phyloP scores from a whole-genome alignment of 257 asterid genomes.

The Mentha longifolia region DNA sequence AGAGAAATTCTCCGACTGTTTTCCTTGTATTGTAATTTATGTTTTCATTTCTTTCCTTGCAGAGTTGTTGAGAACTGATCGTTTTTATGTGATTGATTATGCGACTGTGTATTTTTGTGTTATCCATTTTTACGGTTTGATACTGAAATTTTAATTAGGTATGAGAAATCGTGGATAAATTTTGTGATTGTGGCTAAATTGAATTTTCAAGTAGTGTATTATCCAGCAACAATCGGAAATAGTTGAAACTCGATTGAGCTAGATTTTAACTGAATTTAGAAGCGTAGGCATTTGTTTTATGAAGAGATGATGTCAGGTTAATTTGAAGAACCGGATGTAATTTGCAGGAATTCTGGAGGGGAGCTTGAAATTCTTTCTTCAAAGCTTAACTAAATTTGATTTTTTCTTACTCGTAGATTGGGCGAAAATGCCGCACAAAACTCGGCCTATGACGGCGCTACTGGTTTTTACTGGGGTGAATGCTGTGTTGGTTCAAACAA shows the following conservation, averaged over 20 bases:
- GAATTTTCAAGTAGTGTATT: not conserved
- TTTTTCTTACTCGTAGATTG: constrained; percentile 32
- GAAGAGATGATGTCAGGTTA: not conserved
- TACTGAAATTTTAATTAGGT: not conserved
- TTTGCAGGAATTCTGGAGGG: not conserved
- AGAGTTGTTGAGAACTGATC: no score
- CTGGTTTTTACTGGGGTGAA: constrained; percentile 83
- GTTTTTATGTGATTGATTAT: no score
- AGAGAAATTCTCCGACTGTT: no score
- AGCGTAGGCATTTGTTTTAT: not conserved
- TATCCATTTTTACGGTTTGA: no score
- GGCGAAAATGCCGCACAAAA: constrained; percentile 76
- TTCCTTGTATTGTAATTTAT: no score
- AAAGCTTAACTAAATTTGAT: constrained; percentile 11
- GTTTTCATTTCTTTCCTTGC: no score
- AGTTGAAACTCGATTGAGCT: constrained; percentile 1
- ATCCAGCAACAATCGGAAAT: not conserved
- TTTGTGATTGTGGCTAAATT: no score
- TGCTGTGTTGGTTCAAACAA: constrained; percentile 70
- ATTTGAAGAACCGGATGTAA: not conserved
- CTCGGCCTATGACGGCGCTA: constrained; percentile 85
- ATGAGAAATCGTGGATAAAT: not conserved
- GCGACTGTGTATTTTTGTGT: no score
- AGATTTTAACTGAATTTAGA: not conserved
- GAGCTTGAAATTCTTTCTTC: not conserved